phyloP scores from a whole-genome alignment of 768 basidiomycete genomes.

The Podaxis sp. region DNA sequence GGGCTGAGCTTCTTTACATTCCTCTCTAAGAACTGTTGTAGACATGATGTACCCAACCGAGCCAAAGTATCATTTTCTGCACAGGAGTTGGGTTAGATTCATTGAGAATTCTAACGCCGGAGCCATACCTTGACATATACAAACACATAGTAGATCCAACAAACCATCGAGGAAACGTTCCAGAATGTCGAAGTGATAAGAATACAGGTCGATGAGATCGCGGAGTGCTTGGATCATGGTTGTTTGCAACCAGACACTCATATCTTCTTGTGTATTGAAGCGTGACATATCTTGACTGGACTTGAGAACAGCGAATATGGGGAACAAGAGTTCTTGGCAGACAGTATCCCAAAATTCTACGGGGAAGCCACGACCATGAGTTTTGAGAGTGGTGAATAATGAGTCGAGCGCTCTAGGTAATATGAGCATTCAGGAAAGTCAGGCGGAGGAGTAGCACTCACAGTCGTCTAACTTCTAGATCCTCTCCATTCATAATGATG shows the following conservation, averaged over 20 bases:
- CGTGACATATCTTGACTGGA: constrained; percentile 90
- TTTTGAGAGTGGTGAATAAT: constrained; percentile 90
- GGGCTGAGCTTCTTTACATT: constrained; percentile 87
- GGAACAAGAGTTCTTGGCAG: constrained; percentile 94
- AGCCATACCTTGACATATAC: constrained; percentile 93
- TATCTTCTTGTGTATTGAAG: constrained; percentile 96
- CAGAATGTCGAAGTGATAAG: constrained; percentile 90
- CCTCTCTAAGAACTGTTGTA: constrained; percentile 93
- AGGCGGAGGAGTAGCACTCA: constrained; percentile 43
- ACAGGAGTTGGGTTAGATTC: constrained; percentile 13
- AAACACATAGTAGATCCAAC: constrained; percentile 89
- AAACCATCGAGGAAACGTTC: constrained; percentile 92
- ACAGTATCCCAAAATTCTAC: constrained; percentile 98
- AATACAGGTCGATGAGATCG: constrained; percentile 93
- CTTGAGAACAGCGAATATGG: constrained; percentile 95
- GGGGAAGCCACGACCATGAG: constrained; percentile 80
- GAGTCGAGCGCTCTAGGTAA: constrained; percentile 87
- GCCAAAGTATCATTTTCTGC: constrained; percentile 97
- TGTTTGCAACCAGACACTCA: constrained; percentile 99
- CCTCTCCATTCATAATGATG: constrained; percentile 99
- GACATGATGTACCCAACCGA: constrained; percentile 94
- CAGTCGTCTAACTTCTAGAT: constrained; percentile 95
- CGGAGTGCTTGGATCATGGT: constrained; percentile 98
- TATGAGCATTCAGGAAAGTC: constrained; percentile 14
- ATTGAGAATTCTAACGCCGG: not conserved